Evolutionary conservation across 352 stramenopile species (phyloP), one percentile per base, ranked within the genome.

Genomic region (Globisporangium spiculum): DNA sequence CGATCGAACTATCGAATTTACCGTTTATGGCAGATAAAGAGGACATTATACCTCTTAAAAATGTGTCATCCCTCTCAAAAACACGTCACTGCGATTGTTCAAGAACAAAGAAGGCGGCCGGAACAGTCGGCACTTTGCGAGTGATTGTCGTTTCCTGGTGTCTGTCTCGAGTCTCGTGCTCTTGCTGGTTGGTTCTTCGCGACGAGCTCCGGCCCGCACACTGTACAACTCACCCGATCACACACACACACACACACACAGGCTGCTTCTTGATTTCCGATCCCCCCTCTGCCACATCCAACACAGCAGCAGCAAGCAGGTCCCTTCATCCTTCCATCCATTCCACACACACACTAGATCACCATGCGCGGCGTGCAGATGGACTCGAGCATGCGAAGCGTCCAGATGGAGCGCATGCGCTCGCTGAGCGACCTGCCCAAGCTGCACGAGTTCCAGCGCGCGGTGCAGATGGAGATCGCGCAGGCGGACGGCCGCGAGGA

Each of bases 381-480:
- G 55, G 55, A 61, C n/a, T 44, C 55, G 55, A 52, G 8, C 32
- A 65, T 55, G 65, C 65, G 58, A 8, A 64, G 57, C 32, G 27
- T 65, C 32, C 65, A 70, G 57, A 56, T 70, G 26, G 65, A 70
- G 57, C 65, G 65, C 56, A 70, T 70, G 56, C 65, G 65, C 44
- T 70, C 65, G 32, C 56, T 70, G 18, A 73, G 56, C 53, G 83
- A 91, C 34, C 69, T 93, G n/a, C 85, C 87, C 22, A 73, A 74
- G 22, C 70, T 94, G 50, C 73, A 86, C 55, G 83, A 87, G 54
- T 81, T 94, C 10, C 82, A 92, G 70, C 67, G 78, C 53, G 87
- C 86, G 18, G 84, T 93, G 53, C 75, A 84, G 74, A 77, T 79
- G 63, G 87, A 94, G 71, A 74, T 94, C 30, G 62, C 74, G 57